Evolutionary conservation across 2,329 filamentous ascomycete genomes (phyloP).

Genomic region (Fusarium avenaceum): DNA sequence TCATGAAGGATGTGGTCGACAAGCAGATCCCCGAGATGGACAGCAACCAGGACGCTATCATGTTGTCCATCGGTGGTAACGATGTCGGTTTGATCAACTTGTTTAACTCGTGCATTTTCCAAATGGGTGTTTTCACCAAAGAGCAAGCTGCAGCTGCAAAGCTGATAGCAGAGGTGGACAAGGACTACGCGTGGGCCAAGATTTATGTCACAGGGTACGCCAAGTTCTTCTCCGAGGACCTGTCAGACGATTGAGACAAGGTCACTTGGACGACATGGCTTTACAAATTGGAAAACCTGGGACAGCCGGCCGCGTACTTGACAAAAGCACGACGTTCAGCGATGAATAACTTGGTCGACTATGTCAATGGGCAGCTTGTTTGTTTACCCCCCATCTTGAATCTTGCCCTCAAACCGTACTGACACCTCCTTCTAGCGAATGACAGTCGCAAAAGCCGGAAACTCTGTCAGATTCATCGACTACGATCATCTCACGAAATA

Average conservation of each 20-base stretch:
- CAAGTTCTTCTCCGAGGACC: neutral
- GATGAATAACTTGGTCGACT: neutral
- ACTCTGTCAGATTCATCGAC: neutral
- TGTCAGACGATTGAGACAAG: neutral
- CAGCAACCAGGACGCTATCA: slow-evolving; percentile 8
- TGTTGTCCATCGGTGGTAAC: slow-evolving; percentile 13
- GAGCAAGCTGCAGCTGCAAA: neutral
- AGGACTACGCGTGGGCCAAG: slow-evolving; percentile 7
- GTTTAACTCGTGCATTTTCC: slow-evolving; percentile 8
- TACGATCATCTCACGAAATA: slow-evolving; percentile 11
- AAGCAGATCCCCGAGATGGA: slow-evolving; percentile 13
- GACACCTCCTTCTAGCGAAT: neutral
- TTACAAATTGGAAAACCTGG: neutral
- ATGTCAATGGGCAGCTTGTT: neutral
- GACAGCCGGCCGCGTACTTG: neutral
- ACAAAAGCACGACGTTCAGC: neutral
- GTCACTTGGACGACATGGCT: slow-evolving; percentile 15
- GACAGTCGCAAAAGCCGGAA: slow-evolving; percentile 11
- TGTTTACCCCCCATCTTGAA: neutral
- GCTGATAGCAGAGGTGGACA: neutral
- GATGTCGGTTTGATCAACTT: neutral
- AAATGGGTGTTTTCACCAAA: slow-evolving; percentile 1
- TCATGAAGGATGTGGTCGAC: slow-evolving; percentile 10
- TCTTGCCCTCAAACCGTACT: neutral
- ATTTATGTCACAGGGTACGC: slow-evolving; percentile 9